Evolutionary conservation across 2,329 filamentous ascomycete genomes (phyloP).

Genomic region (Neofusicoccum kwambonambiense): DNA sequence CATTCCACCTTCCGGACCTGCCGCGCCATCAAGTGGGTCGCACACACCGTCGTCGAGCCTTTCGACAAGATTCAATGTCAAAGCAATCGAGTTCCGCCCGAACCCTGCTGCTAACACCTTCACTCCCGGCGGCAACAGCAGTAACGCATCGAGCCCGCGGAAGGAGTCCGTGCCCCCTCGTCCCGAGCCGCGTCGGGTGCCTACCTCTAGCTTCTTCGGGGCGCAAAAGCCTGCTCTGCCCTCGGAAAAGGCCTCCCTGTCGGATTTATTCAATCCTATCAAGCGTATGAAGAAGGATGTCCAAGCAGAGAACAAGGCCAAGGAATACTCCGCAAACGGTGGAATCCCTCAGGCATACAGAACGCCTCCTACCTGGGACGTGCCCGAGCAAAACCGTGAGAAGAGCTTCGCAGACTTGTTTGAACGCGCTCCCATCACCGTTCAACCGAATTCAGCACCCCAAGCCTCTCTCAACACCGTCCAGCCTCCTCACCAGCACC

Average conservation of each 20-base stretch:
- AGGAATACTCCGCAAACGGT: constrained; percentile 71
- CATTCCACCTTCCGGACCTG: constrained; percentile 71
- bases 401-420: constrained; percentile 80
- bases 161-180: constrained; percentile 44
- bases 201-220: constrained; percentile 57
- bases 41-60: constrained; percentile 55
- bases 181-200: constrained; percentile 31
- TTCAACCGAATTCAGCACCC: constrained; percentile 59
- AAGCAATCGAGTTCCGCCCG: constrained; percentile 76
- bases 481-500: constrained; percentile 77
- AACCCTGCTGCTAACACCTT: constrained; percentile 79
- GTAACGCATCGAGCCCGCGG: constrained; percentile 70
- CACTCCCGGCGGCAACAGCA: constrained; percentile 64
- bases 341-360: constrained; percentile 83
- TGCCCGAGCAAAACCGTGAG: constrained; percentile 66
- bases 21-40: constrained; percentile 47
- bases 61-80: constrained; percentile 59
- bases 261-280: constrained; percentile 60
- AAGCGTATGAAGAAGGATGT: constrained; percentile 69
- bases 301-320: constrained; percentile 48
- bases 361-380: constrained; percentile 82
- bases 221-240: constrained; percentile 68
- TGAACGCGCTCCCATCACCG: constrained; percentile 62
- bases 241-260: constrained; percentile 54
- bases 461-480: constrained; percentile 61